Conservation (phyloP, 345 rosid genomes). For the Noccaea caerulescens region DNA sequence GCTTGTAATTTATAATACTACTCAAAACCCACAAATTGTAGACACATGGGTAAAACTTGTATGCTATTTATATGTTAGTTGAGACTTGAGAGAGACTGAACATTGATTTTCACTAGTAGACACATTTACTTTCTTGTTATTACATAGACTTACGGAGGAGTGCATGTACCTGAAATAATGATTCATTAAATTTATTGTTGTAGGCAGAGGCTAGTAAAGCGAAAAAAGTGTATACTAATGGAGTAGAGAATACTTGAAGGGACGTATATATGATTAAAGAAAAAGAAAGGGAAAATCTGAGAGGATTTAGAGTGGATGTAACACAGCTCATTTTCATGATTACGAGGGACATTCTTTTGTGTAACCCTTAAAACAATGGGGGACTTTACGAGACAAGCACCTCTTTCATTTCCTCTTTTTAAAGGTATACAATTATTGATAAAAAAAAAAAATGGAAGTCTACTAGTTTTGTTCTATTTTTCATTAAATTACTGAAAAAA, state of each 20-base stretch:
- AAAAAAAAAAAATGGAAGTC: neutral
- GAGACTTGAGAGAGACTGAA: conserved; percentile 15
- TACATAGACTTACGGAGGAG: conserved; percentile 9
- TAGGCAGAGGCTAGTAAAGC: neutral
- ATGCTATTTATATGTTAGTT: conserved; percentile 1
- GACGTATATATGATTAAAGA: conserved; percentile 26
- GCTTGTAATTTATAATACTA: neutral
- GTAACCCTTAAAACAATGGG: conserved; percentile 33
- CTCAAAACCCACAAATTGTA: conserved; percentile 7
- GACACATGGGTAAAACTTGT: neutral
- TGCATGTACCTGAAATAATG: conserved; percentile 22
- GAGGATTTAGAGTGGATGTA: conserved; percentile 30
- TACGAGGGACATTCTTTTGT: conserved; percentile 45
- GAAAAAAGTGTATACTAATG: neutral
- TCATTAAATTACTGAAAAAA: neutral
- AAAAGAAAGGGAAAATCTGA: conserved; percentile 19
- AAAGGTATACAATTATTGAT: neutral
- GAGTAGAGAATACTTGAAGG: conserved; percentile 21
- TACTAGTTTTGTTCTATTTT: neutral
- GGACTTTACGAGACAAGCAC: conserved; percentile 36
- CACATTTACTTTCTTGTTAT: neutral
- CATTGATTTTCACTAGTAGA: conserved; percentile 2
- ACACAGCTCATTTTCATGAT: conserved; percentile 44
- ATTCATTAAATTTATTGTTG: conserved; percentile 6
- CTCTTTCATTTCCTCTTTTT: conserved; percentile 21